Conservation (phyloP, 1,139 yeast species). For the Debaryomyces udenii region DNA sequence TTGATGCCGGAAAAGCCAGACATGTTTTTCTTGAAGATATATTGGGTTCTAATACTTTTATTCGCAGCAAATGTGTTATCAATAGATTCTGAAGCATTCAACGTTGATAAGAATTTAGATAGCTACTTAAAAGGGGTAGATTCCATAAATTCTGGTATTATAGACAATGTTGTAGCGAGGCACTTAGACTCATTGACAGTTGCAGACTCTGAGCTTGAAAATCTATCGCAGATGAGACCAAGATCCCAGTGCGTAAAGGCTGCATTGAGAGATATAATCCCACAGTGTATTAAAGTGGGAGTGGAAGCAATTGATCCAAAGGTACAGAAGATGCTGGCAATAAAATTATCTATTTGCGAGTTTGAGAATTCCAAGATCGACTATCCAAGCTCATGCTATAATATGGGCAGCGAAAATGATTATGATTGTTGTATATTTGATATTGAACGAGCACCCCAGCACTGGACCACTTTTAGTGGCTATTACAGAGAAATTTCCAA, state of each 20-base stretch:
- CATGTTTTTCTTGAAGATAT: background rate
- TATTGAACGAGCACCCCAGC: constrained; percentile 50
- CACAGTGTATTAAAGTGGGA: constrained; percentile 33
- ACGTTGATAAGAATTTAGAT: background rate
- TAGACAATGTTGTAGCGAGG: background rate
- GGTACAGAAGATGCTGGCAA: constrained; percentile 44
- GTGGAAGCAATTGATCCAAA: constrained; percentile 33
- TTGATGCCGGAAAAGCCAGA: no score
- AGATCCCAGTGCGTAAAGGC: constrained; percentile 25
- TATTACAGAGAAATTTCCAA: constrained; percentile 52
- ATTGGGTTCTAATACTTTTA: background rate
- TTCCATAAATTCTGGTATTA: background rate
- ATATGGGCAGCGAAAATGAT: constrained; percentile 15
- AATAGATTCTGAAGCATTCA: background rate
- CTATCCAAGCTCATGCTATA: constrained; percentile 38
- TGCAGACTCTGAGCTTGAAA: constrained; percentile 7
- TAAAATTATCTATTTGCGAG: constrained; percentile 57
- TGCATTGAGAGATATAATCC: constrained; percentile 31
- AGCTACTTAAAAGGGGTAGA: background rate
- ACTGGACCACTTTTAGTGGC: constrained; percentile 67
- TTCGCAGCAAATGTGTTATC: constrained; percentile 4
- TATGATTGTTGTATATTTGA: constrained; percentile 39
- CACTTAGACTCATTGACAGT: constrained; percentile 3
- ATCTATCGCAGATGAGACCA: constrained; percentile 4
- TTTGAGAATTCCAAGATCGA: constrained; percentile 46